Percentiles rank a stretch among this genome's conserved stretches.
These are phyloP conservation scores for Lepidopterella palustris DNA, from an alignment of 495 filamentous ascomycete genomes.

Conservation along the genomic window DNA sequence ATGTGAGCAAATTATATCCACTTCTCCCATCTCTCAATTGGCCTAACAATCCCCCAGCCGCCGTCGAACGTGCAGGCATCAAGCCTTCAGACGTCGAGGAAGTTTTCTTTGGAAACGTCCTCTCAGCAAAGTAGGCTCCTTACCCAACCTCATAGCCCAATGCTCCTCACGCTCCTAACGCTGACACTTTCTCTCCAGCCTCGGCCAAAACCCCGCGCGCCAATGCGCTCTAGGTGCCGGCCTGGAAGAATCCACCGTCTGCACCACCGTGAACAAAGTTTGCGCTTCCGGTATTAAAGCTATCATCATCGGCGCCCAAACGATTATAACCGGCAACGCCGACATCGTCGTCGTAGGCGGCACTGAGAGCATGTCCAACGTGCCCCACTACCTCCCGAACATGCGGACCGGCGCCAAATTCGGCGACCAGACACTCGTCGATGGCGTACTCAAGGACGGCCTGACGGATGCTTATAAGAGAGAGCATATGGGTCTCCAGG, in stretches of 20 bases:
- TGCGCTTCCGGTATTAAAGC: constrained; percentile 93
- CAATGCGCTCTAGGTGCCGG: constrained; percentile 88
- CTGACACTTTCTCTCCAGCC: constrained; percentile 45
- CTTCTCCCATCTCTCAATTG: constrained; percentile 2
- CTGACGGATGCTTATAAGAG: constrained; percentile 86
- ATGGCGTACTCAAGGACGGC: constrained; percentile 88
- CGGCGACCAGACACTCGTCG: constrained; percentile 76
- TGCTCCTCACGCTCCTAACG: not conserved
- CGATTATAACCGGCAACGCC: constrained; percentile 90
- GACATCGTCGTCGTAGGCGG: constrained; percentile 87
- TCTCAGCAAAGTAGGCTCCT: constrained; percentile 76
- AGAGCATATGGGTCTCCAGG: constrained; percentile 90
- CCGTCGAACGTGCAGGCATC: constrained; percentile 77
- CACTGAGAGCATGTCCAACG: constrained; percentile 95
- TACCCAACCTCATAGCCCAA: constrained; percentile 2
- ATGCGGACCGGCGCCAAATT: constrained; percentile 82
- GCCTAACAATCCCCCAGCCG: constrained; percentile 48
- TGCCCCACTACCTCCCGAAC: constrained; percentile 88
- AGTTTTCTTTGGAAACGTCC: constrained; percentile 95
- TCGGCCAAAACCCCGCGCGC: constrained; percentile 92
- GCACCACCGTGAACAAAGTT: constrained; percentile 97
- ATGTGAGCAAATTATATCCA: constrained; percentile 45
- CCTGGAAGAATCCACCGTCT: constrained; percentile 67
- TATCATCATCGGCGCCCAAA: constrained; percentile 89
- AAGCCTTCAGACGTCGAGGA: constrained; percentile 84